Percentiles rank a stretch among this genome's conserved stretches.
phyloP scores from a whole-genome alignment of 257 asterid species.

The Fraxinus quadrangulata region DNA sequence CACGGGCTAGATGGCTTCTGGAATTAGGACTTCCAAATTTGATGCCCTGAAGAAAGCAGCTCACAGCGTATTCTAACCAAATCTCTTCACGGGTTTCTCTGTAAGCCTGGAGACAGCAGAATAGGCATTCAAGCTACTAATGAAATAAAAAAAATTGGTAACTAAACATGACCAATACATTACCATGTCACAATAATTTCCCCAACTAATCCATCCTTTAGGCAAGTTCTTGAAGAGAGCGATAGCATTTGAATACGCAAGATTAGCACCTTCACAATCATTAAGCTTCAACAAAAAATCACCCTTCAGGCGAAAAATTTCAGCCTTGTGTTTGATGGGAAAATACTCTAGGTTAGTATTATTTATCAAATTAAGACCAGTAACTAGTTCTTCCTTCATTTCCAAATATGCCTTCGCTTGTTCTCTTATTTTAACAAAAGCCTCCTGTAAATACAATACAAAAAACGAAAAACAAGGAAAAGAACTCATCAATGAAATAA shows the following conservation, averaged over 20 bases:
- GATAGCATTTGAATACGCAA: conserved; percentile 86
- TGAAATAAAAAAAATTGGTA: conserved; percentile 11
- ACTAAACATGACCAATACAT: conserved; percentile 31
- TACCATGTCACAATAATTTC: conserved; percentile 97
- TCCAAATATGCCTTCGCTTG: conserved; percentile 98
- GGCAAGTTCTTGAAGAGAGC: conserved; percentile 92
- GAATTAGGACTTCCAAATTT: conserved; percentile 93
- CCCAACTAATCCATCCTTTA: conserved; percentile 99
- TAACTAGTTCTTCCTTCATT: conserved; percentile 96
- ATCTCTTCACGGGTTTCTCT: conserved; percentile 90
- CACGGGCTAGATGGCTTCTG: conserved; percentile 97
- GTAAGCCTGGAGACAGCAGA: conserved; percentile 65
- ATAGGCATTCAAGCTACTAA: conserved; percentile 23
- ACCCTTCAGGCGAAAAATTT: conserved; percentile 93
- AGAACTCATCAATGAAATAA: neutral
- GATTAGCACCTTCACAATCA: conserved; percentile 97
- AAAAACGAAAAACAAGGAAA: neutral
- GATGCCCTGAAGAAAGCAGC: conserved; percentile 99
- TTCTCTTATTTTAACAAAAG: conserved; percentile 95
- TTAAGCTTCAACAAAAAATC: conserved; percentile 90
- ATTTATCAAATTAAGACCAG: conserved; percentile 90
- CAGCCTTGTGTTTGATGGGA: conserved; percentile 94
- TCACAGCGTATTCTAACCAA: conserved; percentile 95
- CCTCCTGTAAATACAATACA: conserved; percentile 67
- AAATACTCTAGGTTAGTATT: conserved; percentile 94